A percentile compares a stretch with the other conserved stretches of the same genome.
Evolutionary conservation across 805 yeast species (phyloP).

Genomic region (Ogataea trehalophila): DNA sequence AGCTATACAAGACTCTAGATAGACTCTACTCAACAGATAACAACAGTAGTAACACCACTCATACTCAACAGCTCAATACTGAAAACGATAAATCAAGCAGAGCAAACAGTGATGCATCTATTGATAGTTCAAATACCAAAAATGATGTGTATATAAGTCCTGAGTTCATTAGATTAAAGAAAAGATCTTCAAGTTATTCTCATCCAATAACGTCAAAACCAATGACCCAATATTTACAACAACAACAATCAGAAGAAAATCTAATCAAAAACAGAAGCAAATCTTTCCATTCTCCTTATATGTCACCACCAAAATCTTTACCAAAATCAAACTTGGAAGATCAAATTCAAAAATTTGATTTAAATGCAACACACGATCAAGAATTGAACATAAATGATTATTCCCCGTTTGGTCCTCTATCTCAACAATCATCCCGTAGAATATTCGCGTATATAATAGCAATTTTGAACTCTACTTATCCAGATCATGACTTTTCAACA

Average conservation of each 20-base stretch:
- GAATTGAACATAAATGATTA: constrained; percentile 3
- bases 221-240: constrained; percentile 5
- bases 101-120: constrained; percentile 21
- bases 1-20: constrained; percentile 82
- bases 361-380: constrained; percentile 3
- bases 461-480: constrained; percentile 85
- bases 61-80: constrained; percentile 1
- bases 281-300: constrained; percentile 26
- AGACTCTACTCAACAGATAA: constrained; percentile 36
- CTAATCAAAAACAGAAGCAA: constrained; percentile 22
- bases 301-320: constrained; percentile 23
- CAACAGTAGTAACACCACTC: background rate
- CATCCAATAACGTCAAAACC: constrained; percentile 18
- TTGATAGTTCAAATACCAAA: background rate
- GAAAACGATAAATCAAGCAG: constrained; percentile 7
- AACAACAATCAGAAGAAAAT: constrained; percentile 7
- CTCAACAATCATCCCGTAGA: constrained; percentile 78
- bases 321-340: constrained; percentile 9
- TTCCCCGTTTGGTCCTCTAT: constrained; percentile 89
- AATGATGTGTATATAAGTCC: constrained; percentile 20
- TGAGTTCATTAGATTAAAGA: constrained; percentile 28
- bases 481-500: constrained; percentile 90
- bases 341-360: background rate
- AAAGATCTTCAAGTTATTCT: constrained; percentile 30
- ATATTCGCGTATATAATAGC: constrained; percentile 89